Evolutionary conservation across 2,329 filamentous ascomycete genomes (phyloP), one percentile per base, ranked within the genome.

Genomic region (Chrysoporthe puriensis): DNA sequence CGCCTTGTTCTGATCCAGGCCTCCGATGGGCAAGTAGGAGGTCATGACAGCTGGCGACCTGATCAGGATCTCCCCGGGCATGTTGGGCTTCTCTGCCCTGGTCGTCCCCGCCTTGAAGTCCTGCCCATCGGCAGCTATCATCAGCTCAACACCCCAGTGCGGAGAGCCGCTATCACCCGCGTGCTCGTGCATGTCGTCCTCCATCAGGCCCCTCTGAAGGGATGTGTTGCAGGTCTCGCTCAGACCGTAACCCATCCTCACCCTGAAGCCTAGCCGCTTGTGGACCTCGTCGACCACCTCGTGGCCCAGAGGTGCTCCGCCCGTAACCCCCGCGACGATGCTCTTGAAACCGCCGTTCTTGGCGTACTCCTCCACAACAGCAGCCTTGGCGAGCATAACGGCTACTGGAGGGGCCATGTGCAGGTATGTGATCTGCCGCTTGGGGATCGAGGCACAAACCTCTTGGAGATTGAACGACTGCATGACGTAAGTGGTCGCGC

Each of bases 181-280:
- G 46, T 79, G 73, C 73, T 83, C 71, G 77, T 81, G 65, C 64
- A 81, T 79, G 14, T 82, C 83, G 6, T 73, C 77, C 66, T 86
- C 80, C 1, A 74, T 79, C 0, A 87, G 80, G 63, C 90, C 84
- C 75, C 84, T 88, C 63, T 87, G 87, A 1, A 89, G 79, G 3
- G 87, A 80, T 0, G 89, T 85, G 73, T 89, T 91, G 16, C 90
- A 92, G 2, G 82, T 84, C 77, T 93, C 91, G 14, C 90, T 92
- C 86, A 93, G 90, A 0, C 91, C 91, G 83, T 90, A 93, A 1
- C 90, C 91, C 74, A 92, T 86, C 74, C 79, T 71, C 11, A 80
- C 70, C 2, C 76, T 73, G 72, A 83, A 78, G 75, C 87, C 90
- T 36, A 88, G 77, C 36, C 81, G 81, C 73, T 89, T 84, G 74